Base-by-base conservation (phyloP, 805 yeast species). In the Naumovozyma baii region DNA sequence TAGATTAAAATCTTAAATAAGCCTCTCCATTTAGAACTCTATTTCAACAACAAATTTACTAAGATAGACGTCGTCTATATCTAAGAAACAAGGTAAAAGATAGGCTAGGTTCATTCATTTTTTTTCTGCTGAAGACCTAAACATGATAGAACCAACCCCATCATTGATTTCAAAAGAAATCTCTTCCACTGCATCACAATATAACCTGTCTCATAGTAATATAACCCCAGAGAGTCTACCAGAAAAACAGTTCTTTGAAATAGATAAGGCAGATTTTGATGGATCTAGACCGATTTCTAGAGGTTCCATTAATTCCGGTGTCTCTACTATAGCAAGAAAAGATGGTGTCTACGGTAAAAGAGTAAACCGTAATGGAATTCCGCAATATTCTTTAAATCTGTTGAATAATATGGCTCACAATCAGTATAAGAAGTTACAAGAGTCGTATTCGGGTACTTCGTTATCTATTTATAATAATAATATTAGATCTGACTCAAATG, bases 291-390 rank as follows among this genome's bases (percentile, higher is more conserved):
- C 82, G 0, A 52, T 74, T 16, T 78, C 84, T 0, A 67, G 84
- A 36, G 70, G 72, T 34, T 75, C 82, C 18, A 71, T 73, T 15
- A 75, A 83, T 0, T 77, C 84, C 1, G 80, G 83, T 26, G 54
- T 80, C n/a, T 78, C 85, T 0, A 77, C 80, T 31, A 78, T 81
- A 3, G 86, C 86, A 17, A 78, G 83, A 14, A 80, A 80, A 48
- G 86, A 80, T 55, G 86, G 87, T 0, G 57, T 79, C 3, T 84
- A 80, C 52, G 87, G 87, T 3, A 71, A 73, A 43, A 61, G 72
- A 36, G 63, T 74, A 33, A 75, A 69, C 48, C 61, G 78, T 34
- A 39, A 46, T 9, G 70, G 67, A 2, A 63, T 64, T 17, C 68
- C 70, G 4, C 63, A 59, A 5, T 65, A 65, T 40, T 63, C 70